A percentile compares a stretch with the other conserved stretches of the same genome.
Conservation (phyloP, 208 protist genomes). For the Kentomonas sorsogonicus region DNA sequence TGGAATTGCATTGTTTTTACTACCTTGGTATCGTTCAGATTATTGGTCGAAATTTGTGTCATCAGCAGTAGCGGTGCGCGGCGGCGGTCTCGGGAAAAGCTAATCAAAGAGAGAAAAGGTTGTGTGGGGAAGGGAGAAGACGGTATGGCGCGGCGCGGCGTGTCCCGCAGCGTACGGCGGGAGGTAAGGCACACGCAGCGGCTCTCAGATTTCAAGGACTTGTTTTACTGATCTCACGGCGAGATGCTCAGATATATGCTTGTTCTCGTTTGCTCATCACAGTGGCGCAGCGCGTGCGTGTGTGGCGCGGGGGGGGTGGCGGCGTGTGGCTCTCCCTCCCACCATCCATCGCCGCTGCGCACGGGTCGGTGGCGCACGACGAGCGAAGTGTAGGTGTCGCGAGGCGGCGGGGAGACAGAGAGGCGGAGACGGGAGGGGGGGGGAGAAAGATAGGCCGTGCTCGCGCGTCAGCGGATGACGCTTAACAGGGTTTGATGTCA, state of each 20-base stretch:
- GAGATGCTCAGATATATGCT: conserved; percentile 47
- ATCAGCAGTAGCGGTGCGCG: background rate
- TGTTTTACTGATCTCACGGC: conserved; percentile 22
- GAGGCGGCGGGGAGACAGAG: background rate
- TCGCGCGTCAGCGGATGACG: conserved; percentile 32
- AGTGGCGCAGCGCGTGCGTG: background rate
- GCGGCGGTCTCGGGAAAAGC: too few species aligned
- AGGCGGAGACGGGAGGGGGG: background rate
- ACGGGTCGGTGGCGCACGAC: conserved; percentile 24
- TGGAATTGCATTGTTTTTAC: conserved; percentile 7
- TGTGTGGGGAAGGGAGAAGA: background rate
- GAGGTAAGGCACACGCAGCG: background rate
- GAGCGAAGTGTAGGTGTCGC: conserved; percentile 37
- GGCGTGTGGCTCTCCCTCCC: conserved; percentile 21
- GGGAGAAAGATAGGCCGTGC: background rate
- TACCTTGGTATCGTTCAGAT: conserved; percentile 21
- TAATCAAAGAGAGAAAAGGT: too few species aligned
- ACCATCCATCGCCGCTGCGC: conserved; percentile 28
- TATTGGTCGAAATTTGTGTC: conserved; percentile 21
- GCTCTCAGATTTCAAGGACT: conserved; percentile 62
- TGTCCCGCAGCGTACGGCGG: too few species aligned
- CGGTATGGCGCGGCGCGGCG: too few species aligned
- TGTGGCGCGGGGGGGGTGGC: too few species aligned
- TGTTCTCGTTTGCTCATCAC: conserved; percentile 40
- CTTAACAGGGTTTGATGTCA: conserved; percentile 27